phyloP scores from a whole-genome alignment of 2,329 filamentous ascomycete genomes.

The Zopfia rhizophila region DNA sequence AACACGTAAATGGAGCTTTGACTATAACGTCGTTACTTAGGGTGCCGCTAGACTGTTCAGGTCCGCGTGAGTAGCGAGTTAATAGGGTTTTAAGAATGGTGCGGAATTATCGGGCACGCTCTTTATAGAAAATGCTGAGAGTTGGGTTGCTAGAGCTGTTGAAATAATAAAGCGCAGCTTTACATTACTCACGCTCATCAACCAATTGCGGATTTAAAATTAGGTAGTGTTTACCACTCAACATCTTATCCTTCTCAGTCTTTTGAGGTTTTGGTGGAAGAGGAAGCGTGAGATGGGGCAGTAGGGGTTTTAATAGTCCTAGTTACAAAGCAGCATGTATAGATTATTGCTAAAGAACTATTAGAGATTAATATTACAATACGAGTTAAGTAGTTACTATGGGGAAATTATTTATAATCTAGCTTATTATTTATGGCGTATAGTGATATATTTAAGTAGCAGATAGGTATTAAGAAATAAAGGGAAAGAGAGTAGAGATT shows the following conservation, averaged over 20 bases:
- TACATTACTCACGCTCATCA: slow-evolving; percentile 82
- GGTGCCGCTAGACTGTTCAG: slow-evolving; percentile 53
- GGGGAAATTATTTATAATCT: slow-evolving; percentile 5
- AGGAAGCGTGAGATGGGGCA: slow-evolving; percentile 13
- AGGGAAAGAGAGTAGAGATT: too few relatives aligned
- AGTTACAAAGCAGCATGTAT: neutral
- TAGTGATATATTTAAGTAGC: slow-evolving; percentile 3
- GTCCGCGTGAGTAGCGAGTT: too few relatives aligned
- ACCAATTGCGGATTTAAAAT: slow-evolving; percentile 81
- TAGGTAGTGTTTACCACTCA: slow-evolving; percentile 77
- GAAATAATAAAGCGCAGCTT: slow-evolving; percentile 81
- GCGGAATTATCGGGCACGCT: slow-evolving; percentile 74
- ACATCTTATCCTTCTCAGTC: slow-evolving; percentile 93
- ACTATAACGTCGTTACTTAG: slow-evolving; percentile 81
- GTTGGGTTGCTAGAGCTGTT: slow-evolving; percentile 83
- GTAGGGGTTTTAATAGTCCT: slow-evolving; percentile 5
- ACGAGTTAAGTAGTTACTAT: slow-evolving; percentile 52
- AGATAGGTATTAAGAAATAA: slow-evolving; percentile 1
- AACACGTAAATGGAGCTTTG: slow-evolving; percentile 87
- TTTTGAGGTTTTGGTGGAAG: too few relatives aligned
- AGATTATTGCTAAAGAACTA: slow-evolving; percentile 6
- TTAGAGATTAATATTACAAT: slow-evolving; percentile 32
- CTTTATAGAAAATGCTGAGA: slow-evolving; percentile 69
- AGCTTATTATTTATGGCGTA: neutral
- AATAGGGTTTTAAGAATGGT: slow-evolving; percentile 74